Evolutionary conservation across 2,329 filamentous ascomycete genomes (phyloP), one percentile per base, ranked within the genome.

Genomic region (Diaporthe helianthi): DNA sequence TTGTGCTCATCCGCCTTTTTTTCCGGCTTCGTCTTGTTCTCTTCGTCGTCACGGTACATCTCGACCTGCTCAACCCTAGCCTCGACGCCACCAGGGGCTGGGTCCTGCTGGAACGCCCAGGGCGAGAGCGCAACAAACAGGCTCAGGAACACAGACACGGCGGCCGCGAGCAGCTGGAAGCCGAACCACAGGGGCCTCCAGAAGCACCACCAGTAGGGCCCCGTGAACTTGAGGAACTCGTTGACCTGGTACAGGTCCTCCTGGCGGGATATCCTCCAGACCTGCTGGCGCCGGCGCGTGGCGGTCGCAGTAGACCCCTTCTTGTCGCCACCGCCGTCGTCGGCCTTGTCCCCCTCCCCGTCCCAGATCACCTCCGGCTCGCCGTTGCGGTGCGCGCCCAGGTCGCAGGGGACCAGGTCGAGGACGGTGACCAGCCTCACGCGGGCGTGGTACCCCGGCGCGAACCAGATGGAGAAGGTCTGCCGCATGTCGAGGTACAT

Each of bases 231-330:
- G 71, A 95, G 82, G 72, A 90, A 90, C 73, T 97, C 91, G 60
- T 89, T 90, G 0, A 89, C 84, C 75, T 95, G 92, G 76, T 97
- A 97, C 9, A 94, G 80, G 76, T 97, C 93, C 73, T 97, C 90
- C 77, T 97, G 94, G 22, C 84, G 86, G 8, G 83, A 79, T 72
- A 97, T 70, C 60, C 47, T 41, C 44, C 63, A 46, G 75, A 71
- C 12, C 75, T 73, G 7, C 69, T 73, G 47, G 76, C 73, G 4
- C 47, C 24, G n/a, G 29, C 24, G 15, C 2, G 7, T 8, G 3
- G 6, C 7, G 19, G 41, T 10, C 3, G 19, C 19, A 9, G 41
- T 4, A 46, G 41, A n/a, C 41, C 41, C n/a, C 29, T 38, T 67
- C 41, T 58, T n/a, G n/a, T n/a, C n/a, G n/a, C n/a, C n/a, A n/a